A percentile compares a stretch with the other conserved stretches of the same genome.
phyloP scores from a whole-genome alignment of 1,139 yeast genomes.

The Hyphopichia khmerensis region DNA sequence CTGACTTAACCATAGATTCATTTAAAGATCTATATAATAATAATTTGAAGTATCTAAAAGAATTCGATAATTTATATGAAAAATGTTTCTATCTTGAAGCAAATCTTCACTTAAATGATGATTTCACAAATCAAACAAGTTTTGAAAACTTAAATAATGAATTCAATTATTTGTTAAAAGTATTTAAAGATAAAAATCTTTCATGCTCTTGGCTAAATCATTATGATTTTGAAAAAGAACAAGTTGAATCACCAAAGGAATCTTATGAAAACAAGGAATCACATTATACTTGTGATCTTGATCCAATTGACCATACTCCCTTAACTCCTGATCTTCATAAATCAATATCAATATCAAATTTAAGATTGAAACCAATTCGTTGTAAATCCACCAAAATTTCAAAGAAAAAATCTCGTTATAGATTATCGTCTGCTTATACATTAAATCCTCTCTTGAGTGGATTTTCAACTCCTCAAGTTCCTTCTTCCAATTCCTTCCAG shows the following conservation, averaged over 20 bases:
- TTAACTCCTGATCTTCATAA: conserved; percentile 17
- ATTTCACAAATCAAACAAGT: conserved; percentile 44
- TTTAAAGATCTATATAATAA: conserved; percentile 21
- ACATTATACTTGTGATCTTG: not conserved
- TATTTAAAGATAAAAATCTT: conserved; percentile 4
- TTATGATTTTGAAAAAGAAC: conserved; percentile 7
- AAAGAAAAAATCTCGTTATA: conserved; percentile 43
- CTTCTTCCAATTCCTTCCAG: not conserved
- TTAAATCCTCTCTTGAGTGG: conserved; percentile 32
- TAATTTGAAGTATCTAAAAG: conserved; percentile 23
- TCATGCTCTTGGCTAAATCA: not conserved
- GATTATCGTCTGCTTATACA: conserved; percentile 39
- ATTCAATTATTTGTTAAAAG: conserved; percentile 32
- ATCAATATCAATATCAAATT: conserved; percentile 35
- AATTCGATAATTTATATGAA: conserved; percentile 31
- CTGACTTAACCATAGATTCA: conserved; percentile 34
- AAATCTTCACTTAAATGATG: conserved; percentile 30
- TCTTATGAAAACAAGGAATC: not conserved
- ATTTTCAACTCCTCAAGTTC: not conserved
- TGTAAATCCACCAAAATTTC: conserved; percentile 33
- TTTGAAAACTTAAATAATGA: conserved; percentile 51
- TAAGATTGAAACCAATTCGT: conserved; percentile 41
- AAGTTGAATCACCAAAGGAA: conserved; percentile 5
- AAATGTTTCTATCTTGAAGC: conserved; percentile 36
- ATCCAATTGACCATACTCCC: conserved; percentile 1